These are phyloP conservation scores for Pelargonium citronellum DNA, from an alignment of 441 rosid genomes.

Conservation along the genomic window DNA sequence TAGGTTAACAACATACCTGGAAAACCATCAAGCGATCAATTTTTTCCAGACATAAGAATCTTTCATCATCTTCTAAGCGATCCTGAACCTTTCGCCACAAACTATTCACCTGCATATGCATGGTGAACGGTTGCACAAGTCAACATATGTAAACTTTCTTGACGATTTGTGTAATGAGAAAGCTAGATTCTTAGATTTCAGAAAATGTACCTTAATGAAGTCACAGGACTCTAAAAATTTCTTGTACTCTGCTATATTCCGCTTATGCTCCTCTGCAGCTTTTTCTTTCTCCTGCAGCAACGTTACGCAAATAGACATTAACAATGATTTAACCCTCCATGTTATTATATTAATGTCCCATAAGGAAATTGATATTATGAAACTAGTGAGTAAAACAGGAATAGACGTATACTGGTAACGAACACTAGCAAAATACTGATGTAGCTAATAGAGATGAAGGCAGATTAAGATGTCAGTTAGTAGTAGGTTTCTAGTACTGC, in stretches of 20 bases:
- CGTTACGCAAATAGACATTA: conserved; percentile 13
- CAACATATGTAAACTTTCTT: neutral
- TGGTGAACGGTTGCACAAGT: conserved; percentile 13
- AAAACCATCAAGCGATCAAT: conserved; percentile 78
- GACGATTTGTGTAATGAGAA: neutral
- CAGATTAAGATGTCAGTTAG: neutral
- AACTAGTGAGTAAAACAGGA: neutral
- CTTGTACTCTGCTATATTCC: conserved; percentile 59
- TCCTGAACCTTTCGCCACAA: conserved; percentile 94
- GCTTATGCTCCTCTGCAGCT: conserved; percentile 74
- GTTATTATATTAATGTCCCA: neutral
- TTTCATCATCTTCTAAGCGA: conserved; percentile 88
- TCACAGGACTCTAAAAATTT: conserved; percentile 79
- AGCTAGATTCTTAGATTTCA: neutral
- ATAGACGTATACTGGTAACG: neutral
- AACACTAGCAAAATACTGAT: neutral
- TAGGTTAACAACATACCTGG: conserved; percentile 41
- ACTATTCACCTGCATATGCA: conserved; percentile 56
- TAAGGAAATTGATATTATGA: neutral
- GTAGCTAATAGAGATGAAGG: neutral
- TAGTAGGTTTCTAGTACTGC: neutral
- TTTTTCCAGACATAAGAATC: conserved; percentile 76
- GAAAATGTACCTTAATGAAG: conserved; percentile 57
- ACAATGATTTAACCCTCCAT: neutral
- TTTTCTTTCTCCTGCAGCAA: conserved; percentile 74